Evolutionary conservation across 2,329 filamentous ascomycete species (phyloP).

Genomic region (Didymella exigua): DNA sequence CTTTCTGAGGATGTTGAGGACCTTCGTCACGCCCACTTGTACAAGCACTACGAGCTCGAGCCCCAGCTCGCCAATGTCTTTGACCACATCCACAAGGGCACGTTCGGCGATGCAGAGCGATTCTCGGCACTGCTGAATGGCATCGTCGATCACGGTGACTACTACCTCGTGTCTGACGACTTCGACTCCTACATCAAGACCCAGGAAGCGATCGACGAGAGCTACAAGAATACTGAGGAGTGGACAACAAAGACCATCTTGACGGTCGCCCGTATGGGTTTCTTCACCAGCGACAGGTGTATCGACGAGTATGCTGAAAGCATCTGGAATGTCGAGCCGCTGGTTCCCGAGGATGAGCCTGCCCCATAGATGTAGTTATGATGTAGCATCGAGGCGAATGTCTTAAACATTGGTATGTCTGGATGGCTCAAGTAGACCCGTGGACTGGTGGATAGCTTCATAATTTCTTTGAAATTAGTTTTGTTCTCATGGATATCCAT

Average conservation of each 20-base stretch:
- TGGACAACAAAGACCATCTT: conserved; percentile 92
- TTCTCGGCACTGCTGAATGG: conserved; percentile 85
- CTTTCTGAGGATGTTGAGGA: conserved; percentile 96
- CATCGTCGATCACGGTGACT: conserved; percentile 92
- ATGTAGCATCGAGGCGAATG: too few species aligned
- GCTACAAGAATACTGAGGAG: conserved; percentile 88
- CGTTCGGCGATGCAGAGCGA: conserved; percentile 77
- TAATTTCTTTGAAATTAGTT: not conserved
- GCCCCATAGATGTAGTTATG: conserved; percentile 17
- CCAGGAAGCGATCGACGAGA: conserved; percentile 86
- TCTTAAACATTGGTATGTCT: not conserved
- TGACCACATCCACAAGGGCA: conserved; percentile 75
- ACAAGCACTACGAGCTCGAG: conserved; percentile 79
- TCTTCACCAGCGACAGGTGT: conserved; percentile 93
- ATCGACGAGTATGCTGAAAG: conserved; percentile 97
- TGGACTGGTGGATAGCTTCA: not conserved
- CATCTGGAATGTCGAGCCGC: conserved; percentile 95
- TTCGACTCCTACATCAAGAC: conserved; percentile 95
- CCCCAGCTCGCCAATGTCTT: conserved; percentile 81
- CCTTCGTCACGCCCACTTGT: conserved; percentile 86
- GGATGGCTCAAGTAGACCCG: conserved; percentile 5
- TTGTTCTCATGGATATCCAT: not conserved
- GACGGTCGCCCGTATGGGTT: conserved; percentile 91
- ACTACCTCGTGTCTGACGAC: conserved; percentile 96
- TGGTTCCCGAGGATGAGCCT: conserved; percentile 54